A percentile compares a stretch with the other conserved stretches of the same genome.
Evolutionary conservation across 2,329 filamentous ascomycete genomes (phyloP).

Genomic region (Macrophomina tecta): DNA sequence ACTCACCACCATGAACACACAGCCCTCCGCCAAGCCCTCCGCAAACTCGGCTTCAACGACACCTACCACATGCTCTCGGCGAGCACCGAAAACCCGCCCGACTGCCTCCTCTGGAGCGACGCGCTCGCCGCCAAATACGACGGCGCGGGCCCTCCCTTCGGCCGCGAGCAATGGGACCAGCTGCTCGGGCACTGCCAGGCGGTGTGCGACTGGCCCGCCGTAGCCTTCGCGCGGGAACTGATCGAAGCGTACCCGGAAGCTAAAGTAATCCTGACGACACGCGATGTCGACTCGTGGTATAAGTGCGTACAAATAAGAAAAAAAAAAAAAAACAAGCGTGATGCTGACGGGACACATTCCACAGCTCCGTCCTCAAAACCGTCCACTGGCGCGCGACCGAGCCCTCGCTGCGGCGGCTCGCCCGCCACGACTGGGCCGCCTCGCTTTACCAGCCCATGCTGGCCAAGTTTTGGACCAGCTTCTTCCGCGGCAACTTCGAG

Average conservation of each 20-base stretch:
- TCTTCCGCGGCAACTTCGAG: slow-evolving; percentile 11
- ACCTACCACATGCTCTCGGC: slow-evolving; percentile 6
- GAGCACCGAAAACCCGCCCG: slow-evolving; percentile 4
- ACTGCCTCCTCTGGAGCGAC: slow-evolving; percentile 38
- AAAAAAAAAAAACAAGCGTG: no score
- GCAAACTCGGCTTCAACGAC: slow-evolving; percentile 36
- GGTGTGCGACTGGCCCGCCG: slow-evolving; percentile 31
- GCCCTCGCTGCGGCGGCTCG: slow-evolving; percentile 29
- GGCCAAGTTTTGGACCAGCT: background rate
- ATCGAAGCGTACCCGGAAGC: slow-evolving; percentile 32
- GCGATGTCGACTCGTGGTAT: slow-evolving; percentile 25
- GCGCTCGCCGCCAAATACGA: slow-evolving; percentile 44
- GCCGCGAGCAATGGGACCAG: slow-evolving; percentile 42
- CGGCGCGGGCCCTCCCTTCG: slow-evolving; percentile 34
- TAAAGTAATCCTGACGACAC: slow-evolving; percentile 32
- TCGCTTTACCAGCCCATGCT: slow-evolving; percentile 56
- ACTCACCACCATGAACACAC: slow-evolving; percentile 29
- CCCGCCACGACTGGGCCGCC: slow-evolving; percentile 33
- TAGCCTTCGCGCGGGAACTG: slow-evolving; percentile 32
- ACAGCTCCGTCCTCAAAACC: background rate
- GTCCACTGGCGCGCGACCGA: slow-evolving; percentile 13
- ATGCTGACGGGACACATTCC: no score
- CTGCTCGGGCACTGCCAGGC: slow-evolving; percentile 39
- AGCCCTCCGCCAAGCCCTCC: slow-evolving; percentile 33
- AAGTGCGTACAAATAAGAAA: background rate